These are phyloP conservation scores for Phytophthora nicotianae DNA, from an alignment of 352 stramenopile species.

Conservation along the genomic window DNA sequence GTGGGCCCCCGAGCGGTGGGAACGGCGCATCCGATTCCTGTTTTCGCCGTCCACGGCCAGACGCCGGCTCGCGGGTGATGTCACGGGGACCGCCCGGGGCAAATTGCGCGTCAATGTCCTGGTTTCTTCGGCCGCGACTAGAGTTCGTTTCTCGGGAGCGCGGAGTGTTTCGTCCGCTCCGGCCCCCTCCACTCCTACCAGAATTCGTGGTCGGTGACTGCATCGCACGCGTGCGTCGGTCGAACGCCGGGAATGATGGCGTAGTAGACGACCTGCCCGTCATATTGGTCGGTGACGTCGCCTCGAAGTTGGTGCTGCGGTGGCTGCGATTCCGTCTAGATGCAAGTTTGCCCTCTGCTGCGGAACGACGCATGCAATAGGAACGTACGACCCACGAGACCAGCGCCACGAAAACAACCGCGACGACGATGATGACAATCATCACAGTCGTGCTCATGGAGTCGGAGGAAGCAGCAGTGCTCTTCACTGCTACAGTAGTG, in stretches of 20 bases:
- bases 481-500: conserved; percentile 4
- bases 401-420: conserved; percentile 36
- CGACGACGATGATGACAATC: conserved; percentile 36
- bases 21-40: conserved; percentile 3
- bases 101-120: conserved; percentile 21
- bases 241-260: conserved; percentile 41
- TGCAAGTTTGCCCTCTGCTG: conserved; percentile 18
- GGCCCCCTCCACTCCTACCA: not conserved
- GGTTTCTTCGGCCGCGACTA: conserved; percentile 19
- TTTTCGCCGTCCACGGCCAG: conserved; percentile 6
- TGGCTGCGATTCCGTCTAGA: conserved; percentile 14
- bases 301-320: conserved; percentile 15
- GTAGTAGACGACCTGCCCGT: conserved; percentile 25
- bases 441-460: conserved; percentile 33
- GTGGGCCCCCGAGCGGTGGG: not conserved
- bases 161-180: conserved; percentile 8
- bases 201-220: conserved; percentile 19
- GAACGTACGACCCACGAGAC: conserved; percentile 33
- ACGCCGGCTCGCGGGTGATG: conserved; percentile 13
- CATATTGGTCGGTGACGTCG: conserved; percentile 32
- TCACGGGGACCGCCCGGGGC: conserved; percentile 4
- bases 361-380: conserved; percentile 30
- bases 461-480: conserved; percentile 2
- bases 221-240: conserved; percentile 25
- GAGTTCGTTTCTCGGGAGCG: conserved; percentile 8